Base-by-base conservation (phyloP, 176 grass and related monocot species). In the Chrysopogon serrulatus region DNA sequence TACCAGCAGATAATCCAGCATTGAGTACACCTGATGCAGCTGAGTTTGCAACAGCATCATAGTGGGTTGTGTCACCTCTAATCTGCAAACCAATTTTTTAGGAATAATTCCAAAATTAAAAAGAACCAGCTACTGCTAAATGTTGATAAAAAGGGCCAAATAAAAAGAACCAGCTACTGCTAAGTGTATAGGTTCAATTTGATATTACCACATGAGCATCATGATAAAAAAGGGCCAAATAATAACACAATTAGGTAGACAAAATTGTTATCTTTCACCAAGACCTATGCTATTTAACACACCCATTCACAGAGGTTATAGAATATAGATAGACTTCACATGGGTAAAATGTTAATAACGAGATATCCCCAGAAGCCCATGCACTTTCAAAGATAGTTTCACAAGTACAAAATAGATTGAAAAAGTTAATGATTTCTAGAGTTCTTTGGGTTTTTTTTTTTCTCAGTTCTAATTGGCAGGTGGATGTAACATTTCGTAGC, bases 1-100 rank as follows among this genome's bases (percentile, higher is more conserved):
- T 88, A 99, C 96, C 93, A 48, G 91, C 65, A 81, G 89, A 89
- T 16, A 99, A 68, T 80, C 93, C 89, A 85, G 96, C 96, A 87
- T 82, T 87, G 39, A 99, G 91, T 72, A 96, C 96, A 65, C 91
- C 96, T 79, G 96, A 99, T 41, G 96, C 93, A 31, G 90, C 93
- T 41, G 96, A 94, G 83, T 99, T 99, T 83, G 91, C 93, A 76
- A 96, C 96, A 65, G 96, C 96, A 89, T 99, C 96, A 84, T 99
- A 96, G 39, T 99, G 96, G 44, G 89, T 92, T 74, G 96, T 96
- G 68, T 99, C 96, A 79, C 96, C 93, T 96, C 96, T 90, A 85
- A 99, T 92, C 93, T 99, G 78, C 85, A 92, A 78, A 82, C 5
- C 32, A 12, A 14, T 51, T 15, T 5, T 14, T 5, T 36, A 59